Evolutionary conservation across 768 basidiomycete genomes (phyloP), one percentile per base, ranked within the genome.

Genomic region (Tulasnella sp.): DNA sequence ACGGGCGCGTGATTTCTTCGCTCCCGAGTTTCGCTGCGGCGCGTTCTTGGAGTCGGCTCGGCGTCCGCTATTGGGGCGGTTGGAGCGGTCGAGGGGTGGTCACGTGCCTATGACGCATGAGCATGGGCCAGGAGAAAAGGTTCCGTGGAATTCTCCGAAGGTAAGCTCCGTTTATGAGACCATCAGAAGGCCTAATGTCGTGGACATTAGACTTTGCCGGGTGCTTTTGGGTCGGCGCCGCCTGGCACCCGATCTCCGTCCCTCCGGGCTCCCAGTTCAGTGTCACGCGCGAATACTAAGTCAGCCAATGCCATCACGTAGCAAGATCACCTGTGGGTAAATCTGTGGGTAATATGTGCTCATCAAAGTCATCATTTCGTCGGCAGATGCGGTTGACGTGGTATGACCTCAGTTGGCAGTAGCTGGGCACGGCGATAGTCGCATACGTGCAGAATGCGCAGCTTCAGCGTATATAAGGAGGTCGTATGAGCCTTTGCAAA

Each of bases 51-150:
- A 69, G 64, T 69, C 64, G 64, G 64, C 34, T 69, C 28, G 64
- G 28, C n/a, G 28, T 69, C 28, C 64, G 64, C 64, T 69, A n/a
- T 69, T 69, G 64, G 64, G 64, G 64, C 64, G 64, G 28, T 69
- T 34, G 64, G 64, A 69, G 64, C 64, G 64, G 64, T 46, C 44
- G 16, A 12, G 11, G 28, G 34, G 60, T 14, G 60, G 64, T 69
- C 64, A 69, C 64, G 64, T 69, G 64, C n/a, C 16, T 34, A 69
- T 69, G 64, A 69, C 64, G 64, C 64, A 69, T 16, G 34, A 2
- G 8, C 44, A 46, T 46, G 44, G 41, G 16, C 64, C 28, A 6
- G 34, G 64, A 22, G 22, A 18, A 46, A 46, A 46, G 16, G 44
- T 46, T 46, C 44, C 44, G 44, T 16, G 9, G 44, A 46, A 46